Conservation (phyloP, 2,329 filamentous ascomycete genomes). For the Cordyceps javanica region DNA sequence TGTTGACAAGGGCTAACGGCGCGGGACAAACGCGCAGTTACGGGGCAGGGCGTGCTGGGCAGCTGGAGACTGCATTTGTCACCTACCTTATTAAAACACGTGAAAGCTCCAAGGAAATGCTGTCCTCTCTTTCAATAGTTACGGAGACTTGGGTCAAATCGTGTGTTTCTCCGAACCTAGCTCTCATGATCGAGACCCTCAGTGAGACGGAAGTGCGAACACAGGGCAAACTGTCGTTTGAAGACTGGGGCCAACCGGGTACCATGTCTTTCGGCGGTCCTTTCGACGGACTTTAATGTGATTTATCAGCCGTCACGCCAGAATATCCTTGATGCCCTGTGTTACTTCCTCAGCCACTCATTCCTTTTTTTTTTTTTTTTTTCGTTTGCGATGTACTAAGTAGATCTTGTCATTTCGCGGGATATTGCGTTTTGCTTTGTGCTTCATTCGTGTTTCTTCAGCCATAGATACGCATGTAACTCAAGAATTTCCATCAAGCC, state of each 20-base stretch:
- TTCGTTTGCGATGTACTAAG: too few species aligned
- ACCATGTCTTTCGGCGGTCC: not conserved
- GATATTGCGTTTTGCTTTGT: too few species aligned
- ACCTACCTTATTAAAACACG: not conserved
- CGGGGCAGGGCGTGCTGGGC: not conserved
- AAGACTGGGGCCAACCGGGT: not conserved
- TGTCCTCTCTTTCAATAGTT: not conserved
- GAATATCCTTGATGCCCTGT: too few species aligned
- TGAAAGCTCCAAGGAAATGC: not conserved
- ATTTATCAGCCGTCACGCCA: too few species aligned
- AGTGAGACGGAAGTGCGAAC: not conserved
- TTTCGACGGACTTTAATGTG: too few species aligned
- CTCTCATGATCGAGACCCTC: not conserved
- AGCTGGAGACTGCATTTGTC: not conserved
- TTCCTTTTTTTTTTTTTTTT: too few species aligned
- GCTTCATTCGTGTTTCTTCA: too few species aligned
- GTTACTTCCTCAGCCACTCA: too few species aligned
- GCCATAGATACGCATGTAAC: too few species aligned
- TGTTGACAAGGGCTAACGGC: not conserved
- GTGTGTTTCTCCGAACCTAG: not conserved
- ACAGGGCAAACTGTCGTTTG: not conserved
- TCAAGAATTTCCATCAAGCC: too few species aligned
- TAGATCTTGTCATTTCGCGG: too few species aligned
- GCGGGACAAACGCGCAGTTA: not conserved
- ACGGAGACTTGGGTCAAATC: not conserved